Evolutionary conservation across 441 rosid species (phyloP).

Genomic region (Eruca vesicaria): DNA sequence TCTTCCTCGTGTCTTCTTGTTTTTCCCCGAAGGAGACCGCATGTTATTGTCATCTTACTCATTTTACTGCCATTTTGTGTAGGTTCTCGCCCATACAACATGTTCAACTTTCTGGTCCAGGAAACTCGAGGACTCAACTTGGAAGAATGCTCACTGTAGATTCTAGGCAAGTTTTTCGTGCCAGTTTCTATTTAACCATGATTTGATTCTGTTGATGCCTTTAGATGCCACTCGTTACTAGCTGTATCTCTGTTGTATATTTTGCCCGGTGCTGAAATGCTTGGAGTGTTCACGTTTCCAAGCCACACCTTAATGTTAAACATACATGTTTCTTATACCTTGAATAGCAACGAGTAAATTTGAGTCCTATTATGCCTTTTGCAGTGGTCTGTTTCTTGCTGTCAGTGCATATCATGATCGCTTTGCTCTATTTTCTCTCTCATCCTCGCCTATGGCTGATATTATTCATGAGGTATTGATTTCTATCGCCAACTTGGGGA

Average conservation of each 20-base stretch:
- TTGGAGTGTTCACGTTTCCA: neutral
- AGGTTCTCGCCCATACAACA: constrained; percentile 91
- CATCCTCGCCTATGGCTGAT: constrained; percentile 57
- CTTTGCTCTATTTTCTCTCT: constrained; percentile 80
- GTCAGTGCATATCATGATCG: constrained; percentile 83
- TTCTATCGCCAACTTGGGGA: constrained; percentile 21
- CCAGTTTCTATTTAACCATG: neutral
- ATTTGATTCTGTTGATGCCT: constrained; percentile 12
- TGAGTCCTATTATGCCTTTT: constrained; percentile 21
- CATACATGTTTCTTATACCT: neutral
- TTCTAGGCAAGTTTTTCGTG: constrained; percentile 55
- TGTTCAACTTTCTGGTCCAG: constrained; percentile 81
- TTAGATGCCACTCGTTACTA: constrained; percentile 1
- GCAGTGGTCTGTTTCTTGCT: constrained; percentile 85
- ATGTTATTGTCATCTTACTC: constrained; percentile 24
- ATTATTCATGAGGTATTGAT: constrained; percentile 66
- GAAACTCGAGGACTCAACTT: constrained; percentile 74
- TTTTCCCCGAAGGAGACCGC: constrained; percentile 14
- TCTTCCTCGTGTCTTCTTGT: constrained; percentile 25
- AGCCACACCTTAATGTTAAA: constrained; percentile 11
- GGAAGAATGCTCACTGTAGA: constrained; percentile 89
- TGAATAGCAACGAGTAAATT: constrained; percentile 25
- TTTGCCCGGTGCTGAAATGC: neutral
- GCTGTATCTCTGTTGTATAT: neutral
- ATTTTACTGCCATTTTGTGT: constrained; percentile 33